phyloP scores from a whole-genome alignment of 176 grass and related monocot species.

The Eleusine indica region DNA sequence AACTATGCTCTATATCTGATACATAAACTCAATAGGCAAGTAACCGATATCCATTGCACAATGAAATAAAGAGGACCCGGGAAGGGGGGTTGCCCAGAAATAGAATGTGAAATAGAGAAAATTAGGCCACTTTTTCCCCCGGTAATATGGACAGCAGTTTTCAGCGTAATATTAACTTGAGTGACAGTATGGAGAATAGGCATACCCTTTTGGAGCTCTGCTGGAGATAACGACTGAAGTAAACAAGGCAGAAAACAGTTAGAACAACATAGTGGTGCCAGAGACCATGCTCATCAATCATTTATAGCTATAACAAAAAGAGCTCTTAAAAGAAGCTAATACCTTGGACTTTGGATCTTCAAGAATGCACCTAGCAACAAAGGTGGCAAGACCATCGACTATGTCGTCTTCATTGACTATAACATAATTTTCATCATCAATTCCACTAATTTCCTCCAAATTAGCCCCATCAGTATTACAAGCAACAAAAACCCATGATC shows the following conservation, averaged over 20 bases:
- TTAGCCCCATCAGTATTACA: slow-evolving; percentile 51
- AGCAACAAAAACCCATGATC: slow-evolving; percentile 86
- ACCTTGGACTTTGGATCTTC: slow-evolving; percentile 94
- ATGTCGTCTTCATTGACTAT: slow-evolving; percentile 86
- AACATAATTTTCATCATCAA: slow-evolving; percentile 94
- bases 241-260: slow-evolving; percentile 48
- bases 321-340: slow-evolving; percentile 28
- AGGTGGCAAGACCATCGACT: slow-evolving; percentile 81
- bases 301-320: neutral
- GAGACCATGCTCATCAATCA: slow-evolving; percentile 17
- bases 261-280: slow-evolving; percentile 33
- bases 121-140: neutral
- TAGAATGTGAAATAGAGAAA: neutral
- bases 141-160: neutral
- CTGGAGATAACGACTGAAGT: slow-evolving; percentile 63
- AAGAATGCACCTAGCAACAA: slow-evolving; percentile 89
- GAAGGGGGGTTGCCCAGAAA: neutral
- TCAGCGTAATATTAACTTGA: neutral
- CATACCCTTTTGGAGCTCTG: slow-evolving; percentile 77
- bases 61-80: neutral
- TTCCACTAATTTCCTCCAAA: slow-evolving; percentile 86
- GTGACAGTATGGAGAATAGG: slow-evolving; percentile 11
- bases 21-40: neutral
- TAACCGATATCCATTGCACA: neutral
- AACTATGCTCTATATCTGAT: neutral